A percentile compares a stretch with the other conserved stretches of the same genome.
Conservation (phyloP, 2,329 filamentous ascomycete genomes). For the Boeremia exigua region DNA sequence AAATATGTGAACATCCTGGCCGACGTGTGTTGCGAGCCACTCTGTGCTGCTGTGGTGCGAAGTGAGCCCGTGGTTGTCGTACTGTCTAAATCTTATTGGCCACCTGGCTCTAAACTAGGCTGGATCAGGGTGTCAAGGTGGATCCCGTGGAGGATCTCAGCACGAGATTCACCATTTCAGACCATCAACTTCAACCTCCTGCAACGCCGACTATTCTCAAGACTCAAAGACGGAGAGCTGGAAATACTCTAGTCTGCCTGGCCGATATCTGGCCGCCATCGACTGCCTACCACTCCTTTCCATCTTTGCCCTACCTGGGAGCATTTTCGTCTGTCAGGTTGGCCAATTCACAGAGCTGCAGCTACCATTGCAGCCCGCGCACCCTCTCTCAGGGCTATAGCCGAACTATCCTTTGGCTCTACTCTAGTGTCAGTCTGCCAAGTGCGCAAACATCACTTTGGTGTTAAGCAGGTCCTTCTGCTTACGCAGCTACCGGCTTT, state of each 20-base stretch:
- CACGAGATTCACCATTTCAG: constrained; percentile 33
- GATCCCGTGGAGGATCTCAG: constrained; percentile 16
- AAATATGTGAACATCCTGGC: not conserved
- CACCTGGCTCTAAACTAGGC: constrained; percentile 3
- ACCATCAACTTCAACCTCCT: constrained; percentile 26
- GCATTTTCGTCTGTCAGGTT: constrained; percentile 39
- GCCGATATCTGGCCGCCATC: not conserved
- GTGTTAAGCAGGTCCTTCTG: constrained; percentile 30
- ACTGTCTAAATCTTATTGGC: constrained; percentile 11
- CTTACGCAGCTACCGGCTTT: constrained; percentile 7
- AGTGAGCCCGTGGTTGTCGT: constrained; percentile 13
- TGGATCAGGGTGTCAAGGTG: constrained; percentile 8
- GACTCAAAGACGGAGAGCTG: not conserved
- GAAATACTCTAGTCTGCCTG: not conserved
- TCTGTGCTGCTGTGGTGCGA: constrained; percentile 1
- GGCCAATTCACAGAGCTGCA: constrained; percentile 23
- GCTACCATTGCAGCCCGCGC: constrained; percentile 16
- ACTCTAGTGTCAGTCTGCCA: not conserved
- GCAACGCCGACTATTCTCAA: constrained; percentile 25
- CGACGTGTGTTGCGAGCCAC: not conserved
- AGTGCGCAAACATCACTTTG: constrained; percentile 15
- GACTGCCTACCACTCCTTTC: constrained; percentile 10
- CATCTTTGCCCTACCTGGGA: constrained; percentile 30
- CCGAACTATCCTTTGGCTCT: not conserved
- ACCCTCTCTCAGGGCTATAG: not conserved